phyloP scores from a whole-genome alignment of 2,329 filamentous ascomycete species.

The Cucurbitaria berberidis region DNA sequence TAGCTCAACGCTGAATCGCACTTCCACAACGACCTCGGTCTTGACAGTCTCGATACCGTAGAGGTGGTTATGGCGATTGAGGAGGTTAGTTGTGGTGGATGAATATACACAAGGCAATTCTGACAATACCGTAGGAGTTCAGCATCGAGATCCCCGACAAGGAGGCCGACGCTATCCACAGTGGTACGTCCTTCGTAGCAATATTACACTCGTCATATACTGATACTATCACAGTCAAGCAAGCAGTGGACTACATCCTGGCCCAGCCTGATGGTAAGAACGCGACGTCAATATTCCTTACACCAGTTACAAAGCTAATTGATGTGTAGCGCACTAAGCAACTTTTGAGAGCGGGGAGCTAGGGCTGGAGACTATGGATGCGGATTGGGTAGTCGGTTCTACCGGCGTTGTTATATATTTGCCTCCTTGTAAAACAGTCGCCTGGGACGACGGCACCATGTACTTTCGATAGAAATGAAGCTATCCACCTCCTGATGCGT shows the following conservation, averaged over 20 bases:
- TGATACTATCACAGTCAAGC: constrained; percentile 71
- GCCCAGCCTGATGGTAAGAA: constrained; percentile 85
- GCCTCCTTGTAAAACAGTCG: constrained; percentile 48
- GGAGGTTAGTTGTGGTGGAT: constrained; percentile 68
- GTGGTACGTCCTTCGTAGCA: constrained; percentile 66
- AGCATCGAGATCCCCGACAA: constrained; percentile 99
- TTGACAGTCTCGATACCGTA: constrained; percentile 97
- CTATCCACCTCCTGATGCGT: constrained; percentile 32
- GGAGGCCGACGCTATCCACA: constrained; percentile 93
- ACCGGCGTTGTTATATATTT: constrained; percentile 47
- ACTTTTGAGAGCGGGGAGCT: constrained; percentile 20
- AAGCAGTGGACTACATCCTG: constrained; percentile 93
- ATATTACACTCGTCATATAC: constrained; percentile 15
- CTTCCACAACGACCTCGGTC: constrained; percentile 95
- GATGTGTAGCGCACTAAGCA: constrained; percentile 42
- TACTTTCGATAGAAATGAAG: constrained; percentile 46
- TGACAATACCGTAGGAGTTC: constrained; percentile 63
- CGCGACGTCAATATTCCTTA: constrained; percentile 28
- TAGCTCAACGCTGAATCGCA: constrained; percentile 85
- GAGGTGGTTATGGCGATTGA: constrained; percentile 99
- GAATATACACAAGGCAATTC: constrained; percentile 6
- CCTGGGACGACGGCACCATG: constrained; percentile 43
- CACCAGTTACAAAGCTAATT: constrained; percentile 25
- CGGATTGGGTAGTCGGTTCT: constrained; percentile 39
- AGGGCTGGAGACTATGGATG: constrained; percentile 31